Evolutionary conservation across 306 rosid species (phyloP), one percentile per base, ranked within the genome.

Genomic region (Trichosanthes truncata): DNA sequence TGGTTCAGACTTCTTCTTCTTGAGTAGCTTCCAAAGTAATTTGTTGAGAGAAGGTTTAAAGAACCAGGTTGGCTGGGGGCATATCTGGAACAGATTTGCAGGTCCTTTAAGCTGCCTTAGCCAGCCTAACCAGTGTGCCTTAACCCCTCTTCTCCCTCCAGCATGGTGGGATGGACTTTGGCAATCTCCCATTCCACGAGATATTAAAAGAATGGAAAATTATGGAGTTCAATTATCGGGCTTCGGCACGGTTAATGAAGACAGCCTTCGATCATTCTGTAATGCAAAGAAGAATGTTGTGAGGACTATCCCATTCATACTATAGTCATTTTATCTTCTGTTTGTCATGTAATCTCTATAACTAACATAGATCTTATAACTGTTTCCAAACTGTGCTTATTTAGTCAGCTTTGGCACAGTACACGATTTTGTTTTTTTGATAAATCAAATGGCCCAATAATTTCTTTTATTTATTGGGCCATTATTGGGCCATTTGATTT

Each of bases 41-140:
- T 79, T 92, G 81, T 83, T 94, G 83, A 83, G 80, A 25, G 90
- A 89, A 1, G 98, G 98, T 73, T 81, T 94, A 33, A 91, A 87
- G 87, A 87, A 89, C 71, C 98, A 94, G 82, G 82, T 92, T 51
- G 98, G 98, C 55, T 94, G 98, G 98, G 98, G 98, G 36, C 98
- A 94, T 83, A 94, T 88, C 9, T 94, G 98, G 98, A 94, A 92
- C 90, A 85, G 98, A 84, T 94, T 85, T 81, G 92, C 95, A 3
- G 98, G 98, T 57, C 88, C 93, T 7, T 85, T 94, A 52, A 89
- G 98, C 83, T 94, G 97, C 79, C 86, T n/a, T 41, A 81, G 81
- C 77, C 98, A 94, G 85, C 80, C 78, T 3, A 77, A 80, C 52
- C 98, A 94, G 81, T 94, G 98, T 52, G 93, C 97, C n/a, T 83